Percentiles rank a stretch among this genome's conserved stretches.
Evolutionary conservation across 495 filamentous ascomycete genomes (phyloP).

Genomic region (Oidiodendron maius): DNA sequence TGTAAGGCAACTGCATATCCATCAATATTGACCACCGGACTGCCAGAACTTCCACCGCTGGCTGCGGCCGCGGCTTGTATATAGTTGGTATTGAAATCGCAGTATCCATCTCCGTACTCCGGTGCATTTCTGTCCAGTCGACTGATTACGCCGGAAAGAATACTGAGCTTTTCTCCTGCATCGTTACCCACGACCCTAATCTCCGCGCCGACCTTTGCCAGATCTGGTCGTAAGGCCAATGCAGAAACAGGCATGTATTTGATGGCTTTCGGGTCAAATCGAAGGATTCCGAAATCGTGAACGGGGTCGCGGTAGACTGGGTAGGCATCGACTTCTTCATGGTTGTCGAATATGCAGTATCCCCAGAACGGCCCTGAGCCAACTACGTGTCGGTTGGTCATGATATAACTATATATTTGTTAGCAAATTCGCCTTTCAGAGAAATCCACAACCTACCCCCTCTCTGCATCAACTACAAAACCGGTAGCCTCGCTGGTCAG

Average conservation of each 20-base stretch:
- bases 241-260: conserved; percentile 89
- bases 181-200: conserved; percentile 98
- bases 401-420: conserved; percentile 50
- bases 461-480: conserved; percentile 95
- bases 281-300: conserved; percentile 95
- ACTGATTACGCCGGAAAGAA: conserved; percentile 95
- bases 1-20: conserved; percentile 90
- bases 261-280: conserved; percentile 91
- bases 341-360: conserved; percentile 96
- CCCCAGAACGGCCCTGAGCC: conserved; percentile 96
- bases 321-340: conserved; percentile 93
- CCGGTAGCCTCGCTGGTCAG: conserved; percentile 93
- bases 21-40: conserved; percentile 94
- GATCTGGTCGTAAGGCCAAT: conserved; percentile 78
- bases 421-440: conserved; percentile 20
- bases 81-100: conserved; percentile 99
- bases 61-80: conserved; percentile 97
- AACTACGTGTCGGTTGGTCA: conserved; percentile 93
- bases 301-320: conserved; percentile 99
- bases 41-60: conserved; percentile 92
- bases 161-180: conserved; percentile 97
- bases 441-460: conserved; percentile 51
- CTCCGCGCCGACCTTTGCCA: conserved; percentile 82
- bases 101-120: conserved; percentile 97
- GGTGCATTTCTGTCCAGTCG: conserved; percentile 92